These are phyloP conservation scores for Fusarium sp. DNA, from an alignment of 2,329 filamentous ascomycete species.

Conservation along the genomic window DNA sequence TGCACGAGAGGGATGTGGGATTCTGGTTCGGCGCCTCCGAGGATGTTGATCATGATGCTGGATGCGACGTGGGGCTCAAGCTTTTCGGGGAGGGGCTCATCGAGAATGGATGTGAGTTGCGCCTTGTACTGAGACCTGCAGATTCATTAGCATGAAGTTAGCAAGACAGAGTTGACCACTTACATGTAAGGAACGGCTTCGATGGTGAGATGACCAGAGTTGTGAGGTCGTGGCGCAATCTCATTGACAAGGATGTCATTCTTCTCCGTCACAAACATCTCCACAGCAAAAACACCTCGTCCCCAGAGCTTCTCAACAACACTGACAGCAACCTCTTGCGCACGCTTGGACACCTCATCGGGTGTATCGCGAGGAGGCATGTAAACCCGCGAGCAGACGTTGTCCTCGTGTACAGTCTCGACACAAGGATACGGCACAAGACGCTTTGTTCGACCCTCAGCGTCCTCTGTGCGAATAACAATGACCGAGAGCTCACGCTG, in stretches of 20 bases:
- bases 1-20: conserved; percentile 67
- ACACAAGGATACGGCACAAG: conserved; percentile 84
- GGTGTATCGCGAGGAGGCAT: conserved; percentile 84
- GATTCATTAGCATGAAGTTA: background rate
- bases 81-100: conserved; percentile 61
- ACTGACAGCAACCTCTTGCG: conserved; percentile 16
- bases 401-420: conserved; percentile 95
- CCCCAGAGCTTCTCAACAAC: conserved; percentile 85
- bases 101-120: conserved; percentile 86
- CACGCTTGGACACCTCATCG: conserved; percentile 76
- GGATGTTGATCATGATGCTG: conserved; percentile 83
- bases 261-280: conserved; percentile 88
- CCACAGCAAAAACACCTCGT: conserved; percentile 93
- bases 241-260: conserved; percentile 82
- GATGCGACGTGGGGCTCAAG: conserved; percentile 67
- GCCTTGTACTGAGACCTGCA: conserved; percentile 83
- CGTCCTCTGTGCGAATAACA: conserved; percentile 88
- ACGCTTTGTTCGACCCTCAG: conserved; percentile 57
- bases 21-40: conserved; percentile 72
- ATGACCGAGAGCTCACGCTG: conserved; percentile 90
- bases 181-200: conserved; percentile 81
- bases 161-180: accelerated
- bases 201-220: conserved; percentile 95
- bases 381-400: conserved; percentile 92
- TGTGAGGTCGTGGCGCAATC: conserved; percentile 83